phyloP scores from a whole-genome alignment of 331 rosid genomes.

The Spiraea crenata region DNA sequence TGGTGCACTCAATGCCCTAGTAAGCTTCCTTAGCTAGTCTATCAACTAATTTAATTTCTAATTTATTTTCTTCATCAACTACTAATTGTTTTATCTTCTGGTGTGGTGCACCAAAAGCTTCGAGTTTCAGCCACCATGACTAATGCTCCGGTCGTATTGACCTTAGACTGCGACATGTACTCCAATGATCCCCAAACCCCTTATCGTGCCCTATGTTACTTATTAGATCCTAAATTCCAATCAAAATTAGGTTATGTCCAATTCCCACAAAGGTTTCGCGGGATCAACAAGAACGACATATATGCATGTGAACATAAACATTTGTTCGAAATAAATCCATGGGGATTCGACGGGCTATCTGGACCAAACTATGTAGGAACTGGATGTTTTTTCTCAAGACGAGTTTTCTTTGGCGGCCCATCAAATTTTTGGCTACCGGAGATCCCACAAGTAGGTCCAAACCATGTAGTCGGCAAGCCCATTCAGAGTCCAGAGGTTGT shows the following conservation, averaged over 20 bases:
- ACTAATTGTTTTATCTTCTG: neutral
- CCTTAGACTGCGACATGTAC: constrained; percentile 44
- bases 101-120: constrained; percentile 19
- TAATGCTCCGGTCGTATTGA: constrained; percentile 40
- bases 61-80: neutral
- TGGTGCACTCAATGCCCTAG: constrained; percentile 49
- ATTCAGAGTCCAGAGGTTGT: constrained; percentile 17
- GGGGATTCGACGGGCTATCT: constrained; percentile 36
- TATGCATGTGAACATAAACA: constrained; percentile 27
- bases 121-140: constrained; percentile 48
- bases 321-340: constrained; percentile 2
- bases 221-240: constrained; percentile 16
- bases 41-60: neutral
- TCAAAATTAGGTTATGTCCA: constrained; percentile 31
- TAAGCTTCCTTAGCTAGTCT: neutral
- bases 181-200: constrained; percentile 45
- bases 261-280: constrained; percentile 40
- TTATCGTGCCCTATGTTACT: constrained; percentile 34
- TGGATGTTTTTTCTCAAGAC: constrained; percentile 37
- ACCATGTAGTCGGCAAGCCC: constrained; percentile 20
- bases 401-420: constrained; percentile 45
- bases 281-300: constrained; percentile 35
- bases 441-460: constrained; percentile 23
- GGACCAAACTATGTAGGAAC: constrained; percentile 41
- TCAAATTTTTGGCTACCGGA: constrained; percentile 17